Evolutionary conservation across 2,329 filamentous ascomycete species (phyloP), one percentile per base, ranked within the genome.

Genomic region (Teratosphaeriaceae sp.): DNA sequence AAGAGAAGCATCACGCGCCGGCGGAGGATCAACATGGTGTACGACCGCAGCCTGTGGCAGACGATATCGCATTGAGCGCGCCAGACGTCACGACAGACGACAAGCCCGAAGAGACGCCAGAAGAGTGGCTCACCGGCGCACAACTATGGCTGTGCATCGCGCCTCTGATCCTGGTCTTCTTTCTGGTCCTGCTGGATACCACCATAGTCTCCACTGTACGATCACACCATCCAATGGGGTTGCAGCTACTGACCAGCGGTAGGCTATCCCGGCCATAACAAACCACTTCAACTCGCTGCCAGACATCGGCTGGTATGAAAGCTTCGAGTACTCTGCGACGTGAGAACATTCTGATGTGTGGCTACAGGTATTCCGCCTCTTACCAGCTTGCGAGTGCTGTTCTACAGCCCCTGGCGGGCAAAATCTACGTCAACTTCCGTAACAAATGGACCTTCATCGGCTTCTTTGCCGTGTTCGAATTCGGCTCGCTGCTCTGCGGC

Each of bases 401-500:
- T 11, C 16, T 48, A 11, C 49, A 54, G 26, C 47, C 49, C 15
- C 24, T 52, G n/a, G 37, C 47, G 6, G 49, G 51, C 19, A 52
- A 54, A 30, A 23, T 47, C 22, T 52, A 48, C 34, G 38, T 40
- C 19, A 38, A 47, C 39, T 51, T 52, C 37, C 43, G 24, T 20
- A 44, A 41, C 37, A 50, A 52, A 44, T 50, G 45, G 47, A 43
- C 46, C 16, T 52, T 47, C 38, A 24, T 50, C 23, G 29, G 39
- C 29, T 47, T 44, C 43, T 45, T 53, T 23, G 36, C 19, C 20
- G 16, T 52, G 6, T 53, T 51, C 37, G 51, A 51, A 16, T 19
- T 78, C 1, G 77, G 78, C 2, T 77, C 73, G 0, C 52, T 75
- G 2, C 57, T 80, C 12, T 79, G 76, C 48, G 77, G 43, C 50